These are phyloP conservation scores for Globisporangium paroecandrum DNA, from an alignment of 352 stramenopile genomes.

Conservation along the genomic window DNA sequence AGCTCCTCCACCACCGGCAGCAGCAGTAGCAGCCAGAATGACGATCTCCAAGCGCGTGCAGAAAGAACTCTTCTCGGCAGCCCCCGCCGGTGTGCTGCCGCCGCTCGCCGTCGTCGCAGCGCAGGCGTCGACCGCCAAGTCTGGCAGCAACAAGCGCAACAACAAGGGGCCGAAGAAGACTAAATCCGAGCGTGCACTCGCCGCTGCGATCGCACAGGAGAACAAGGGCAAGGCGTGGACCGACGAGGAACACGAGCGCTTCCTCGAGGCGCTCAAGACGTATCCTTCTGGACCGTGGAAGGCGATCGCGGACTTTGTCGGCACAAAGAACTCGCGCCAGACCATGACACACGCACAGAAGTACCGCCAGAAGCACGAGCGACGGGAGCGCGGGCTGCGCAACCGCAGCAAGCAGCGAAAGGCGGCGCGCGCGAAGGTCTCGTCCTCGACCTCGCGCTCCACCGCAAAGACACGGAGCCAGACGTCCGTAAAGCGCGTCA, in stretches of 20 bases:
- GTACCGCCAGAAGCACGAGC: constrained; percentile 41
- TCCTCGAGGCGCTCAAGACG: constrained; percentile 52
- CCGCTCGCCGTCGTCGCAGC: constrained; percentile 15
- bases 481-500: constrained; percentile 6
- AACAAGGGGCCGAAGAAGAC: constrained; percentile 11
- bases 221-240: constrained; percentile 65
- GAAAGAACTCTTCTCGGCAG: constrained; percentile 44
- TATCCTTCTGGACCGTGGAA: constrained; percentile 63
- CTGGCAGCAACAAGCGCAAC: background rate
- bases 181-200: constrained; percentile 19
- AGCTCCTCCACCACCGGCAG: background rate
- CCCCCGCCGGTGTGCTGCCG: constrained; percentile 29
- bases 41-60: constrained; percentile 62
- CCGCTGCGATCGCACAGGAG: constrained; percentile 25
- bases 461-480: constrained; percentile 14
- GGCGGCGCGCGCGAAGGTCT: background rate
- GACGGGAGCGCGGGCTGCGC: constrained; percentile 45
- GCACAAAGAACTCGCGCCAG: constrained; percentile 55
- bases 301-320: constrained; percentile 52
- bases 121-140: constrained; percentile 1
- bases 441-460: background rate
- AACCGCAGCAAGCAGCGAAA: constrained; percentile 31
- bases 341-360: constrained; percentile 37
- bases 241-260: constrained; percentile 46
- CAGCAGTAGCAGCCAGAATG: constrained; percentile 22